Base-by-base conservation (phyloP, 768 basidiomycete species). In the Leccinum arenicola region DNA sequence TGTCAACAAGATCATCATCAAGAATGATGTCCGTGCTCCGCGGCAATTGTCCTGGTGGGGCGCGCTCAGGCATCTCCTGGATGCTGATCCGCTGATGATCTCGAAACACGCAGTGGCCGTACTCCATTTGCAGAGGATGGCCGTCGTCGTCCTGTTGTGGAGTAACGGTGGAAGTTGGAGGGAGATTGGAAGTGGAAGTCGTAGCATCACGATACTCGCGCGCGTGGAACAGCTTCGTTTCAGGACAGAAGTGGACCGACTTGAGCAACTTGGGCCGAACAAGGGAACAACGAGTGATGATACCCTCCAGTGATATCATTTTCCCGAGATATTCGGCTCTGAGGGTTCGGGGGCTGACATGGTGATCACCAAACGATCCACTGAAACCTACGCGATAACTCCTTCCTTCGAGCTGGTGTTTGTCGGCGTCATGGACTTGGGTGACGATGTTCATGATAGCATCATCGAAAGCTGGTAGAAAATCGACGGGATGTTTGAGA, bases 31-130 rank as follows among this genome's bases (percentile, higher is more conserved):
- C 97, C 36, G 94, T 95, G 67, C 95, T 95, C 51, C 97, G 83
- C 49, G 97, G 97, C 29, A 99, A 80, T 73, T 98, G 96, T 29
- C 97, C 97, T 48, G 97, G 91, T 25, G 97, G 97, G 14, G 97
- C 95, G 23, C 97, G 87, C 75, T 99, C 97, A 3, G 97, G 97
- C 96, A 99, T 98, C 71, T 99, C 97, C 77, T 99, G 97, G 62
- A 99, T 98, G 73, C 88, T 94, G 70, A 98, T 92, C 64, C 94
- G 87, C 75, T 99, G 97, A 74, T 98, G 93, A 75, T 99, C 97
- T 57, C 92, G 81, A 78, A 97, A 99, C 8, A 90, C 84, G 70
- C 90, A 93, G 62, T 88, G 79, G 5, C 97, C 97, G 70, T 86
- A 98, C 76, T 99, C 97, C 65, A 88, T 97, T 74, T 94, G 85